Evolutionary conservation across 768 basidiomycete genomes (phyloP).

Genomic region (Tulasnella sp.): DNA sequence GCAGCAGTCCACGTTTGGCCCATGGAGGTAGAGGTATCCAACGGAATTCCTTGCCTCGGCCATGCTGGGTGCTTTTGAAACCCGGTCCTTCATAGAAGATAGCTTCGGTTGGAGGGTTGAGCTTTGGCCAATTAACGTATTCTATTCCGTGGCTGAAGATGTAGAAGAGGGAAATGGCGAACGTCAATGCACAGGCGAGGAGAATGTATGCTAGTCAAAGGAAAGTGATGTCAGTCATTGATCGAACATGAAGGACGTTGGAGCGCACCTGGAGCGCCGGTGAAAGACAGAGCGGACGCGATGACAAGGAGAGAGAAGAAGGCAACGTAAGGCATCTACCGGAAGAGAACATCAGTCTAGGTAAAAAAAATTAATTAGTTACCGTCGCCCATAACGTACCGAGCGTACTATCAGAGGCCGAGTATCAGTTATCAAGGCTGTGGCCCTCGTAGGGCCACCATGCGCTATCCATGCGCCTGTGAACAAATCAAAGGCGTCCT

Average conservation of each 20-base stretch:
- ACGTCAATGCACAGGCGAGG: conserved; percentile 72
- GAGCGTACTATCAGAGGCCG: conserved; percentile 83
- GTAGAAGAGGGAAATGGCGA: conserved; percentile 65
- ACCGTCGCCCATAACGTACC: conserved; percentile 52
- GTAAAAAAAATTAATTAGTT: neutral
- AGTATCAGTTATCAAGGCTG: conserved; percentile 74
- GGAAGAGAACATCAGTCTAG: neutral
- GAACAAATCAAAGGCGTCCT: conserved; percentile 95
- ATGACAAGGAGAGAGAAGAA: conserved; percentile 88
- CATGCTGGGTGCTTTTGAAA: conserved; percentile 73
- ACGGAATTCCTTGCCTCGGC: conserved; percentile 61
- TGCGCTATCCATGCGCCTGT: conserved; percentile 91
- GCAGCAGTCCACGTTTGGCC: conserved; percentile 49
- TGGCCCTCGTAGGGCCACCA: conserved; percentile 65
- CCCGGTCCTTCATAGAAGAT: conserved; percentile 91
- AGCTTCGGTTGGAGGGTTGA: conserved; percentile 73
- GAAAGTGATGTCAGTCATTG: conserved; percentile 55
- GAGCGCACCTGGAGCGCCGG: conserved; percentile 79
- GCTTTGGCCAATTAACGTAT: conserved; percentile 92
- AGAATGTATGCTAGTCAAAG: conserved; percentile 73
- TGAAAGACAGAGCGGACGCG: conserved; percentile 80
- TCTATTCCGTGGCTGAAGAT: conserved; percentile 87
- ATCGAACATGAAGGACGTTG: neutral
- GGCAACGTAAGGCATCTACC: conserved; percentile 80
- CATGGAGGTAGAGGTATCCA: conserved; percentile 46